Percentiles rank a stretch among this genome's conserved stretches.
Conservation (phyloP, 805 yeast genomes). For the Wickerhamiella siamensis region DNA sequence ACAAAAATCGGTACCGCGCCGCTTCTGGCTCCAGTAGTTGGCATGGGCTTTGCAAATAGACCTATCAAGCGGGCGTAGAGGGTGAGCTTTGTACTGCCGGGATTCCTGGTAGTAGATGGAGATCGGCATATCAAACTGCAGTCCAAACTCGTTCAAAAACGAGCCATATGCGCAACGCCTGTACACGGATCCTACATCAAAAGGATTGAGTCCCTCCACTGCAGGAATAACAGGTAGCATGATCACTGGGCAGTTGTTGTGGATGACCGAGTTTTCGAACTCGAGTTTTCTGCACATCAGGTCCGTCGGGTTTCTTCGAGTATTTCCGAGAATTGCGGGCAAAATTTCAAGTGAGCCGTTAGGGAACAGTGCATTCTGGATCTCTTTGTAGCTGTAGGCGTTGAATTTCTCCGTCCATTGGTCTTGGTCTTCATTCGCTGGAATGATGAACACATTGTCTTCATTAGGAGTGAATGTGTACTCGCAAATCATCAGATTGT, state of each 20-base stretch:
- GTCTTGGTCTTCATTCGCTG: not conserved
- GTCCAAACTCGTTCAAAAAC: not conserved
- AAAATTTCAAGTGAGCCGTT: not conserved
- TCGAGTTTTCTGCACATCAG: not conserved
- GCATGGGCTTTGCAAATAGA: not conserved
- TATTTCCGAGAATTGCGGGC: not conserved
- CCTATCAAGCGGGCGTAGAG: not conserved
- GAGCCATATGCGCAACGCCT: not conserved
- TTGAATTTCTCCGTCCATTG: not conserved
- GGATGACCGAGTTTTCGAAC: not conserved
- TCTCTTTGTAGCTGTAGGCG: not conserved
- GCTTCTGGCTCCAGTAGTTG: not conserved
- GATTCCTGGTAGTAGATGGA: not conserved
- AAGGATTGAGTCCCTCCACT: not conserved
- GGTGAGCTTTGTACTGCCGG: not conserved
- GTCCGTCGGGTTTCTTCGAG: not conserved
- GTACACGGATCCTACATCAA: not conserved
- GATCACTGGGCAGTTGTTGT: not conserved
- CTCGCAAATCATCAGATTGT: slow-evolving; percentile 4
- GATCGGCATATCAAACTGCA: not conserved
- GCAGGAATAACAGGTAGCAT: not conserved
- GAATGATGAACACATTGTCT: slow-evolving; percentile 1
- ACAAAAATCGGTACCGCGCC: not conserved
- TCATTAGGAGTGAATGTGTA: slow-evolving; percentile 1
- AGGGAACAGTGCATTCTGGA: not conserved